phyloP scores from a whole-genome alignment of 768 basidiomycete genomes.

The Pluteus cervinus region DNA sequence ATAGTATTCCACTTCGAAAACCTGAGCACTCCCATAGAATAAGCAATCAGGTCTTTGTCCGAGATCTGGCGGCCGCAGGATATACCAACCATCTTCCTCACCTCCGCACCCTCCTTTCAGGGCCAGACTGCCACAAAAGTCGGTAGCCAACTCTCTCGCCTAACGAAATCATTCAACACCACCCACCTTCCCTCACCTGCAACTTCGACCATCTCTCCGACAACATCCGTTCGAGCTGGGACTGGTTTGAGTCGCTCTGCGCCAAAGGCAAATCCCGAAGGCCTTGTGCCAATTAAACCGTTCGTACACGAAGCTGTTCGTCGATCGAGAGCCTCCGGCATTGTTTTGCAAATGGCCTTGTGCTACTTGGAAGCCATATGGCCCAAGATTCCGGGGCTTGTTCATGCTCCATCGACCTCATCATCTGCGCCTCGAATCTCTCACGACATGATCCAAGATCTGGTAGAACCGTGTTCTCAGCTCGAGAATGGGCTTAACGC shows the following conservation, averaged over 20 bases:
- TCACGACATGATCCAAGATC: too few relatives aligned
- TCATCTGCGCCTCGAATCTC: too few relatives aligned
- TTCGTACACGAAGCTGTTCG: slow-evolving; percentile 89
- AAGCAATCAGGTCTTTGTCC: slow-evolving; percentile 70
- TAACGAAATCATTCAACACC: too few relatives aligned
- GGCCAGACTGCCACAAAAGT: too few relatives aligned
- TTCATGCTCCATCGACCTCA: too few relatives aligned
- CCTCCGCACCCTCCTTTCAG: slow-evolving; percentile 26
- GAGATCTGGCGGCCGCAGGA: slow-evolving; percentile 80
- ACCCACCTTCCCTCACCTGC: too few relatives aligned
- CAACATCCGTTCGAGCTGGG: too few relatives aligned
- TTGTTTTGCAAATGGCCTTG: slow-evolving; percentile 79
- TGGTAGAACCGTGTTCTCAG: too few relatives aligned
- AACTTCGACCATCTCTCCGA: too few relatives aligned
- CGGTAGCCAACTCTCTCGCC: too few relatives aligned
- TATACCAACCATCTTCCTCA: slow-evolving; percentile 48
- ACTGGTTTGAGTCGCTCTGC: neutral
- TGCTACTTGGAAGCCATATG: slow-evolving; percentile 88
- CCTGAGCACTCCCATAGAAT: slow-evolving; percentile 39
- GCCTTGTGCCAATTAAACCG: slow-evolving; percentile 54
- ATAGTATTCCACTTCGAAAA: neutral
- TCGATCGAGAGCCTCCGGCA: slow-evolving; percentile 78
- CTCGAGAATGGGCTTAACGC: too few relatives aligned
- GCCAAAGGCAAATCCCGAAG: too few relatives aligned
- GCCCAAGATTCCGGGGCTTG: slow-evolving; percentile 57